A percentile compares a stretch with the other conserved stretches of the same genome.
Conservation (phyloP, 257 asterid species). For the Solanum clarkiae region DNA sequence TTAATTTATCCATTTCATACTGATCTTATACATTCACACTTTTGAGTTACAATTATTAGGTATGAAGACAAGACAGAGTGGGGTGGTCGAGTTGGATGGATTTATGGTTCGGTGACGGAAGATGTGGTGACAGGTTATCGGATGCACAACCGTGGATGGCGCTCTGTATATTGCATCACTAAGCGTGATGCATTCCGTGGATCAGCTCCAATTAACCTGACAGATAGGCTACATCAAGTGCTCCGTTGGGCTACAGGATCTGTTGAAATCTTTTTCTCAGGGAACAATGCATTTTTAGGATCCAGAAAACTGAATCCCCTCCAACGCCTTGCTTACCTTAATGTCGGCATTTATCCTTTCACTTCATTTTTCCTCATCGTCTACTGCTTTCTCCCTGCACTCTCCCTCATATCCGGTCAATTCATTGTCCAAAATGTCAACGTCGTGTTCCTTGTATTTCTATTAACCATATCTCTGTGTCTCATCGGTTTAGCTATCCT, state of each 20-base stretch:
- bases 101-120: slow-evolving; percentile 36
- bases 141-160: slow-evolving; percentile 41
- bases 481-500: slow-evolving; percentile 19
- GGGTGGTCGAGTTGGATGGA: slow-evolving; percentile 42
- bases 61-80: slow-evolving; percentile 39
- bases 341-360: slow-evolving; percentile 31
- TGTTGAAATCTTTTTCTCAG: slow-evolving; percentile 34
- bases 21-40: not conserved
- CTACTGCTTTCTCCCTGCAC: slow-evolving; percentile 37
- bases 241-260: slow-evolving; percentile 40
- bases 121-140: slow-evolving; percentile 41
- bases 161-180: slow-evolving; percentile 28
- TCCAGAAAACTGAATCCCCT: slow-evolving; percentile 15
- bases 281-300: slow-evolving; percentile 19
- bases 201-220: slow-evolving; percentile 34
- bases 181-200: slow-evolving; percentile 36
- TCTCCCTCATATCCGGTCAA: slow-evolving; percentile 30
- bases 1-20: not conserved
- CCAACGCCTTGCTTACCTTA: slow-evolving; percentile 30
- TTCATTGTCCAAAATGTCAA: slow-evolving; percentile 25
- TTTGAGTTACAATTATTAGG: not conserved
- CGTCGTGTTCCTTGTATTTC: slow-evolving; percentile 17
- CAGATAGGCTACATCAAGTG: slow-evolving; percentile 33
- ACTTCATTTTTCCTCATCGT: slow-evolving; percentile 25
- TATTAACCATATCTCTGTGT: slow-evolving; percentile 17